A percentile compares a stretch with the other conserved stretches of the same genome.
Evolutionary conservation across 83 land plant genomes (phyloP).

Genomic region (Thuja plicata): DNA sequence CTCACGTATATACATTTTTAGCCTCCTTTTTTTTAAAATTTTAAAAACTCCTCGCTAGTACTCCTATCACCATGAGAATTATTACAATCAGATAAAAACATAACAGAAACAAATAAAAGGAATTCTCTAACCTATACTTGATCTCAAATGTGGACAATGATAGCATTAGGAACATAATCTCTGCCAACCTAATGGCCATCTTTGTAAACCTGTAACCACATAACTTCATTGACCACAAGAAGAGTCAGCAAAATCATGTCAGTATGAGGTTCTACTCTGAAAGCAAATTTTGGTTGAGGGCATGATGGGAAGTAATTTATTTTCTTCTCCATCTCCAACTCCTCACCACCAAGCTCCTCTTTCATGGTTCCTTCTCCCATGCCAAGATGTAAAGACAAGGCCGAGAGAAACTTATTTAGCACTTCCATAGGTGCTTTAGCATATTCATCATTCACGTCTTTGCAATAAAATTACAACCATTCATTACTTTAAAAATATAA

Average conservation of each 20-base stretch:
- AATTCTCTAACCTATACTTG: not conserved
- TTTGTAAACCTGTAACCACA: not conserved
- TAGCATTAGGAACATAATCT: not conserved
- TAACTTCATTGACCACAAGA: not conserved
- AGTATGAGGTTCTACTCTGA: conserved; percentile 2
- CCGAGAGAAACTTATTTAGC: not conserved
- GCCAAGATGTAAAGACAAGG: not conserved
- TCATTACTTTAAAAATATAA: no score
- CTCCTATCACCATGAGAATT: no score
- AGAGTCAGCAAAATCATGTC: not conserved
- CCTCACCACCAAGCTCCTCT: not conserved
- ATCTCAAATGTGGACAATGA: not conserved
- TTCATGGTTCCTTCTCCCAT: not conserved
- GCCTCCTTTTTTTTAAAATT: no score
- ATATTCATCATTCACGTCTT: no score
- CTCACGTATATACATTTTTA: no score
- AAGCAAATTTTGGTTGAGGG: not conserved
- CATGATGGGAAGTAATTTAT: conserved; percentile 9
- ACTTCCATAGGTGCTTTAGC: not conserved
- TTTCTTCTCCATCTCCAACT: conserved; percentile 4
- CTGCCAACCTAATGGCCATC: not conserved
- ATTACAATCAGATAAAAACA: no score
- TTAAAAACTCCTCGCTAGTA: no score
- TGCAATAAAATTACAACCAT: no score
- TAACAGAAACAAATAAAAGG: no score